Percentiles rank a stretch among this genome's conserved stretches.
Conservation (phyloP, 352 stramenopile genomes). For the Aphanomyces stellatus region DNA sequence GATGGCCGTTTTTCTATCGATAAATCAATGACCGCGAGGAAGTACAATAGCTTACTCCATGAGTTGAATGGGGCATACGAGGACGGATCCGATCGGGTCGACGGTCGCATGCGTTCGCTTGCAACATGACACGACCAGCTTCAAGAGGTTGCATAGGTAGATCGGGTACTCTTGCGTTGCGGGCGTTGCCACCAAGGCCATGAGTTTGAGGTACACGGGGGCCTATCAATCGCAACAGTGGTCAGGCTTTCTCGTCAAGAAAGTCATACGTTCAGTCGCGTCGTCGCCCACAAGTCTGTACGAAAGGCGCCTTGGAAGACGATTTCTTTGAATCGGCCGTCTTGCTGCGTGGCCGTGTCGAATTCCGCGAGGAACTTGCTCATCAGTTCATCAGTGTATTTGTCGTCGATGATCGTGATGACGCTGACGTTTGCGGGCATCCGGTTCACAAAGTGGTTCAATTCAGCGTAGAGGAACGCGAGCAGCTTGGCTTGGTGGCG, state of each 20-base stretch:
- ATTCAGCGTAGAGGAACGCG: conserved; percentile 37
- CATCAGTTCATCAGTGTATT: conserved; percentile 35
- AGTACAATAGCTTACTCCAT: conserved; percentile 36
- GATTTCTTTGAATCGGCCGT: conserved; percentile 1
- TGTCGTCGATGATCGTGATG: conserved; percentile 33
- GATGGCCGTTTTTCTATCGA: conserved; percentile 31
- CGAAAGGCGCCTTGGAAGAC: conserved; percentile 7
- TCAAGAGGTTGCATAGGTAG: conserved; percentile 33
- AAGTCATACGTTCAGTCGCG: conserved; percentile 8
- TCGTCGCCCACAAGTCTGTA: conserved; percentile 7
- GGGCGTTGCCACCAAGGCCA: conserved; percentile 37
- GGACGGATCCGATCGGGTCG: conserved; percentile 33
- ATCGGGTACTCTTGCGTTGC: conserved; percentile 38
- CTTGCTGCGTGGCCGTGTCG: conserved; percentile 8
- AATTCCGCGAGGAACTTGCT: conserved; percentile 42
- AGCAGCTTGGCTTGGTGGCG: conserved; percentile 26
- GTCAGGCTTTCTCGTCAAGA: background rate
- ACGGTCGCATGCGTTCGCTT: conserved; percentile 26
- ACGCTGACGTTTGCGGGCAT: conserved; percentile 23
- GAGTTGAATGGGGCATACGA: conserved; percentile 48
- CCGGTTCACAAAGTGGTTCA: conserved; percentile 26
- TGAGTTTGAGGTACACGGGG: conserved; percentile 36
- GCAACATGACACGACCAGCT: conserved; percentile 35
- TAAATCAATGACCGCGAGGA: background rate
- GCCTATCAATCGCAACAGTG: conserved; percentile 14